phyloP scores from a whole-genome alignment of 768 basidiomycete genomes.

The Kwoniella newhampshirensis region DNA sequence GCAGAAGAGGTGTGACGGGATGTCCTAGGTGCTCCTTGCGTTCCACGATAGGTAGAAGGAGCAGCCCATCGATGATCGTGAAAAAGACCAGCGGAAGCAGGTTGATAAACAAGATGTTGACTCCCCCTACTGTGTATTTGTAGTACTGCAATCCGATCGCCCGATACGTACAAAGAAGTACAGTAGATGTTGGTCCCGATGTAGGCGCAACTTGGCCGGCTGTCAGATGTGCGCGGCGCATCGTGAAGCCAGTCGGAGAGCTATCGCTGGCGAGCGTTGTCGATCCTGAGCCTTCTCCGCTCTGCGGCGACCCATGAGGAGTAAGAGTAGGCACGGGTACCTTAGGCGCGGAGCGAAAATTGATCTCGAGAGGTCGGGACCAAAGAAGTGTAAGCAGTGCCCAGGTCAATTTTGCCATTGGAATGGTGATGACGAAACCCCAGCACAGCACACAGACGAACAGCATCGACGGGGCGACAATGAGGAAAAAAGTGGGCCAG shows the following conservation, averaged over 20 bases:
- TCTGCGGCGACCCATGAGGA: slow-evolving; percentile 22
- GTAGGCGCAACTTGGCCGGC: slow-evolving; percentile 87
- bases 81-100: slow-evolving; percentile 90
- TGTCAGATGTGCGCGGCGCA: slow-evolving; percentile 71
- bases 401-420: slow-evolving; percentile 98
- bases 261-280: slow-evolving; percentile 26
- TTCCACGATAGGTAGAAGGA: slow-evolving; percentile 73
- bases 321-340: slow-evolving; percentile 59
- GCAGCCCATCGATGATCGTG: slow-evolving; percentile 87
- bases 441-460: slow-evolving; percentile 86
- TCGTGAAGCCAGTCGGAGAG: slow-evolving; percentile 58
- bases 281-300: slow-evolving; percentile 24
- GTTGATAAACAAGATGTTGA: slow-evolving; percentile 97
- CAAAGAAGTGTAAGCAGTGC: slow-evolving; percentile 82
- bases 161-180: slow-evolving; percentile 89
- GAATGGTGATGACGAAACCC: slow-evolving; percentile 91
- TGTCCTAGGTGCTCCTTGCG: slow-evolving; percentile 60
- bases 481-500: slow-evolving; percentile 70
- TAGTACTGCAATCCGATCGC: slow-evolving; percentile 89
- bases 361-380: slow-evolving; percentile 74
- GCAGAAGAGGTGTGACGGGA: slow-evolving; percentile 66
- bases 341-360: slow-evolving; percentile 81
- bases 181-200: slow-evolving; percentile 72
- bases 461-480: slow-evolving; percentile 87
- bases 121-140: slow-evolving; percentile 98